phyloP scores from a whole-genome alignment of 208 protist genomes.

The Leishmania major region DNA sequence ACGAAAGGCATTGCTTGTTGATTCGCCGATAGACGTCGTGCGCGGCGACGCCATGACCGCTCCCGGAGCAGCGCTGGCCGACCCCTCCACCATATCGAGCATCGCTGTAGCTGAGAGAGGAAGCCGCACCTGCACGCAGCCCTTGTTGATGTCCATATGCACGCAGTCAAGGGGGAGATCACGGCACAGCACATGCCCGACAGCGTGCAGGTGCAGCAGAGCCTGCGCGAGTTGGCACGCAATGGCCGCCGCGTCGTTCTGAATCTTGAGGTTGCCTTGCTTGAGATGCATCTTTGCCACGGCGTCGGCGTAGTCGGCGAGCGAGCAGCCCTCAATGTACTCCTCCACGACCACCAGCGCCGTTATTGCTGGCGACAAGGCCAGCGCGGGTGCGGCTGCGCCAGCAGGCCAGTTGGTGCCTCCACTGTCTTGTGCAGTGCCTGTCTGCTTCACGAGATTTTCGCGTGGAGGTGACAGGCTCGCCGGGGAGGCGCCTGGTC shows the following conservation, averaged over 20 bases:
- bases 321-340: slow-evolving; percentile 25
- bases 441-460: neutral
- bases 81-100: slow-evolving; percentile 2
- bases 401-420: neutral
- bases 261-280: slow-evolving; percentile 3
- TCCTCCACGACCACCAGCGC: slow-evolving; percentile 29
- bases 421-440: neutral
- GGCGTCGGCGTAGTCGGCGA: slow-evolving; percentile 27
- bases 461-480: neutral
- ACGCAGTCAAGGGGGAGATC: slow-evolving; percentile 14
- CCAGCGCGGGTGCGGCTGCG: neutral
- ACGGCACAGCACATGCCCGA: slow-evolving; percentile 12
- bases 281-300: neutral
- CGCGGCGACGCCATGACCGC: neutral
- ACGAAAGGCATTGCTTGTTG: no score
- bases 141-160: slow-evolving; percentile 14
- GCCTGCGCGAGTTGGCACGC: slow-evolving; percentile 20
- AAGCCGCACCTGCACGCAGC: slow-evolving; percentile 22
- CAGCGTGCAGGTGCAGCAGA: slow-evolving; percentile 18
- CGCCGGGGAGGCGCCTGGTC: neutral
- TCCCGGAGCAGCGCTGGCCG: no score
- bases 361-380: neutral
- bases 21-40: neutral
- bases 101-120: slow-evolving; percentile 11
- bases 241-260: slow-evolving; percentile 19